These are phyloP conservation scores for Zalaria obscura DNA, from an alignment of 2,329 filamentous ascomycete species.

Conservation along the genomic window DNA sequence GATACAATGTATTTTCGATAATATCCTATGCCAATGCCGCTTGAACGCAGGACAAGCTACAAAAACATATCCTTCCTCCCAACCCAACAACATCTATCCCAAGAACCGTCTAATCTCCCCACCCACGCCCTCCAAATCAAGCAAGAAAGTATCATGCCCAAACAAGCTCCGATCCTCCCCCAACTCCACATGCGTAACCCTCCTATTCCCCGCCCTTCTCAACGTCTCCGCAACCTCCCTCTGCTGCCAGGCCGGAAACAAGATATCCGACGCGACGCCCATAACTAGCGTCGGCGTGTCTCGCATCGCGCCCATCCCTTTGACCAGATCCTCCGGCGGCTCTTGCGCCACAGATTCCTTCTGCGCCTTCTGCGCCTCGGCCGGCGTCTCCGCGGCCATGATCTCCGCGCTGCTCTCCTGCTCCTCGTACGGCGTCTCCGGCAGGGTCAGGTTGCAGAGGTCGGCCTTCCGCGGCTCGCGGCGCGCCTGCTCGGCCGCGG, in stretches of 20 bases:
- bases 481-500: conserved; percentile 16
- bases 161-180: conserved; percentile 91
- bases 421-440: conserved; percentile 74
- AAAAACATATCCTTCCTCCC: no score
- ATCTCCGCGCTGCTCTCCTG: conserved; percentile 41
- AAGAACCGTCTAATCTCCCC: conserved; percentile 71
- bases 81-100: conserved; percentile 25
- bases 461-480: conserved; percentile 20
- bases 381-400: conserved; percentile 16
- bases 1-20: no score
- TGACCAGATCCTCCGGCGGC: conserved; percentile 67
- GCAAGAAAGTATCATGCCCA: conserved; percentile 88
- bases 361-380: conserved; percentile 7
- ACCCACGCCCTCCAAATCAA: conserved; percentile 86
- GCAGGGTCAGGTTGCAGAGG: conserved; percentile 68
- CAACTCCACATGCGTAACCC: conserved; percentile 77
- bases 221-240: conserved; percentile 81
- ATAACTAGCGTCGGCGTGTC: conserved; percentile 76
- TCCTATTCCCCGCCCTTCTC: conserved; percentile 59
- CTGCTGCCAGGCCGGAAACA: conserved; percentile 98
- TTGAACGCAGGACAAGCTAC: no score
- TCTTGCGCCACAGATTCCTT: conserved; percentile 21
- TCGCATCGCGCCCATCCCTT: conserved; percentile 55
- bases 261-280: conserved; percentile 87
- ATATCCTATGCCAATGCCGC: no score